Base-by-base conservation (phyloP, 352 stramenopile genomes). In the Globisporangium parvum region DNA sequence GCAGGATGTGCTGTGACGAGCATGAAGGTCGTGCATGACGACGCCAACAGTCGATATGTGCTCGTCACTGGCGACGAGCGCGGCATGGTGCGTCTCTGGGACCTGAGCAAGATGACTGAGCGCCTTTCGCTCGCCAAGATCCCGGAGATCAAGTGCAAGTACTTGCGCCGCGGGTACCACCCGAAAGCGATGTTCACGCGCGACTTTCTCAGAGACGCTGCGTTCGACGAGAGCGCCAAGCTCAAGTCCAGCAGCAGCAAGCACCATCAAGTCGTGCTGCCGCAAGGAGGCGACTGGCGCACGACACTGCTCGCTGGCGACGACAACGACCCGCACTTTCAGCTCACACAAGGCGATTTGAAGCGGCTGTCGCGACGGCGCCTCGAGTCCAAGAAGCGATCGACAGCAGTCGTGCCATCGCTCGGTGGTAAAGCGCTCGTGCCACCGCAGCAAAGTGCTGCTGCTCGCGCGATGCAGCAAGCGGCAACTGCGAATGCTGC, bases 21-120 rank as follows among this genome's bases (percentile, higher is more conserved):
- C 24, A 67, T 88, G 61, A 80, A 82, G 31, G 50, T 88, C 20
- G 64, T 79, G n/a, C 71, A 67, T 4, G 75, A 91, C 39, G 75
- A 84, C 40, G 55, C 64, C 11, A 59, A 41, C 20, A 47, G 67
- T 21, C 67, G 63, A 2, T 80, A 85, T 41, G 47, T 88, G 21
- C 58, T 91, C 1, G 77, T 91, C 33, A 71, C 77, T 0, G 80
- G 77, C 0, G 80, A 91, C 31, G 80, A 88, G 46, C 47, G 58
- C 37, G 77, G 77, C 1, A 53, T 69, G 3, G 53, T 88, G 0
- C 66, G 74, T 0, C 51, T 87, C 24, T 88, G 77, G 76, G 70
- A 82, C 28, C 66, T 85, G 1, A 65, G 55, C 8, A 23, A 50
- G 3, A 85, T 87, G 73, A 72, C 85, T 39, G 55, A 59, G n/a